Conservation (phyloP, 441 rosid species). For the Gossypium trilobum region DNA sequence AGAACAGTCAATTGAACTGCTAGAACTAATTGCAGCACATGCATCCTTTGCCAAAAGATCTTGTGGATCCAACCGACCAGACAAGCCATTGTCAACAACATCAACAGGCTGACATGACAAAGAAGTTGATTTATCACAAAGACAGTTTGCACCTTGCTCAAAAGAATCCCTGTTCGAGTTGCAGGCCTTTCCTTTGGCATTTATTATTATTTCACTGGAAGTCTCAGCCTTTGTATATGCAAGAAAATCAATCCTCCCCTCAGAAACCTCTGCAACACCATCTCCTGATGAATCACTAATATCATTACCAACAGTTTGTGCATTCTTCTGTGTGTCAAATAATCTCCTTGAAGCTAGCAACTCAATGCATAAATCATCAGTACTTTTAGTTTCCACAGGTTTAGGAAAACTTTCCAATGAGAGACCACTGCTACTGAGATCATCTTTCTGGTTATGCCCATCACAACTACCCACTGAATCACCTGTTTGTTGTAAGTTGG, state of each 20-base stretch:
- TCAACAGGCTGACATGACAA: slow-evolving; percentile 19
- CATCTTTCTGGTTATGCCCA: slow-evolving; percentile 13
- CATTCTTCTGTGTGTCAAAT: slow-evolving; percentile 19
- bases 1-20: slow-evolving; percentile 27
- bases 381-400: slow-evolving; percentile 16
- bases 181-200: slow-evolving; percentile 23
- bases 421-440: slow-evolving; percentile 16
- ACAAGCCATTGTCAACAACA: slow-evolving; percentile 23
- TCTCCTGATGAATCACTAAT: slow-evolving; percentile 18
- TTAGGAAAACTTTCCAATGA: slow-evolving; percentile 23
- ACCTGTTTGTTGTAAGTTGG: slow-evolving; percentile 12
- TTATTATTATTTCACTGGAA: slow-evolving; percentile 18
- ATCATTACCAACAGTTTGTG: slow-evolving; percentile 16
- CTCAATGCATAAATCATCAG: slow-evolving; percentile 7
- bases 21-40: slow-evolving; percentile 24
- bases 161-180: slow-evolving; percentile 26
- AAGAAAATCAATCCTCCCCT: slow-evolving; percentile 27
- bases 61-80: slow-evolving; percentile 21
- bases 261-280: slow-evolving; percentile 19
- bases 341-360: slow-evolving; percentile 16
- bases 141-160: slow-evolving; percentile 15
- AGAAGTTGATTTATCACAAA: slow-evolving; percentile 15
- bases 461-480: slow-evolving; percentile 14
- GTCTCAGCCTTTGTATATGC: slow-evolving; percentile 28
- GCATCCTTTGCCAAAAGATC: slow-evolving; percentile 27